Evolutionary conservation across 306 rosid genomes (phyloP), one percentile per base, ranked within the genome.

Genomic region (Dicorynia guianensis): DNA sequence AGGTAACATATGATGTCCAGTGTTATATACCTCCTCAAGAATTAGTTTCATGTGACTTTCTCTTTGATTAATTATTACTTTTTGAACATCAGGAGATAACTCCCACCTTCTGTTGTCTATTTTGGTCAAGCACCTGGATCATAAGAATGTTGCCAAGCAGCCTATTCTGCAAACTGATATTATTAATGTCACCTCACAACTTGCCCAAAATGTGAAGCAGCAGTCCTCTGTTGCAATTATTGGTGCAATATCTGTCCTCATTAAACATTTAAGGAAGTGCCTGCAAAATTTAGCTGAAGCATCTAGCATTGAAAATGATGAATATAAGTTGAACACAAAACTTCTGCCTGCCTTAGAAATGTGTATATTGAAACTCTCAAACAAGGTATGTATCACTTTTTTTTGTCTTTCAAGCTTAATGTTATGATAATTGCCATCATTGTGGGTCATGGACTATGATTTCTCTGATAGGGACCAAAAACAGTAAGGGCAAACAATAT

Each of bases 51-150:
- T 34, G 48, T 6, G 18, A 64, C 54, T 81, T 68, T 53, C 65
- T 53, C 49, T 75, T 46, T 38, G 44, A 19, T 43, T 78, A 71
- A 74, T 75, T 39, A 10, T 69, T 49, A 49, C 68, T 75, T 78
- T 48, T 70, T 79, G 74, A 77, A 76, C 67, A 63, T 74, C 91
- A 95, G 99, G 97, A 76, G 92, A 89, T 78, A 85, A 87, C 71
- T 89, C 90, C 53, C 91, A 89, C 79, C 77, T 92, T 76, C 80
- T 95, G 62, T 85, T 95, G 73, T 91, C 96, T 71, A 86, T 75
- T 79, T 81, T 95, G 89, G 87, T 92, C 84, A 95, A 95, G 88
- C 99, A 95, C 87, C 83, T 95, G 93, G 99, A 92, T 87, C 99
- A 95, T 78, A 90, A 90, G 91, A 89, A 89, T 80, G 93, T 89